phyloP scores from a whole-genome alignment of 1,284 basidiomycete genomes.

The Pseudozyma sp. region DNA sequence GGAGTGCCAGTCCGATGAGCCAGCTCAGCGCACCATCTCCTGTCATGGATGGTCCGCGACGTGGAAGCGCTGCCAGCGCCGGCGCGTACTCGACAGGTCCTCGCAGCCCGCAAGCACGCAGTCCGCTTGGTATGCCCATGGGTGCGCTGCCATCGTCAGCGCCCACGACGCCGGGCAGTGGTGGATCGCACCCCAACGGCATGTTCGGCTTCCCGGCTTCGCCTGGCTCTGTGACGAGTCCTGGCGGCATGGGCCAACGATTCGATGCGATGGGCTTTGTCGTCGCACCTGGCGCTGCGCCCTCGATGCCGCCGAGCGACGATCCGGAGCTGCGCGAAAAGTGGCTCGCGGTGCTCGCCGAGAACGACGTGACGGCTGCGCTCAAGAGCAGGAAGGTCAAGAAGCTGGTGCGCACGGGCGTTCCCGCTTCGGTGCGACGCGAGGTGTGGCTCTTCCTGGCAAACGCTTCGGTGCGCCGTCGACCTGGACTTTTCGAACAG shows the following conservation, averaged over 20 bases:
- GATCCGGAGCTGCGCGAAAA: slow-evolving; percentile 80
- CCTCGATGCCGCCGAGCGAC: slow-evolving; percentile 68
- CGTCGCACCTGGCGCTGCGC: slow-evolving; percentile 32
- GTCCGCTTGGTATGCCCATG: slow-evolving; percentile 30
- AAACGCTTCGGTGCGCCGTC: slow-evolving; percentile 51
- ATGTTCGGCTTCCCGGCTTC: slow-evolving; percentile 12
- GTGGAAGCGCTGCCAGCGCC: slow-evolving; percentile 29
- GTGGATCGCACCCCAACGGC: slow-evolving; percentile 12
- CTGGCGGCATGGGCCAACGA: slow-evolving; percentile 10
- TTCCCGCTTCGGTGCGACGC: slow-evolving; percentile 73
- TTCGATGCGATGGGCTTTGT: slow-evolving; percentile 59
- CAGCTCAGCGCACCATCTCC: slow-evolving; percentile 37
- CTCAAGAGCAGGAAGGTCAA: slow-evolving; percentile 85
- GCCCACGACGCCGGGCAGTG: slow-evolving; percentile 20
- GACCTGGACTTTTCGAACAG: slow-evolving; percentile 62
- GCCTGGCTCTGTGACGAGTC: slow-evolving; percentile 19
- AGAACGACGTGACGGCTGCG: slow-evolving; percentile 76
- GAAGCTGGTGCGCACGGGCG: slow-evolving; percentile 80
- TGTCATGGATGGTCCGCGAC: slow-evolving; percentile 18
- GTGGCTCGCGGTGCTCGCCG: slow-evolving; percentile 79
- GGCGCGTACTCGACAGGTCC: slow-evolving; percentile 27
- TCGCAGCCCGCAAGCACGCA: slow-evolving; percentile 32
- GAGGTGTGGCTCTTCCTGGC: slow-evolving; percentile 66
- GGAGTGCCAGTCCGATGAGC: slow-evolving; percentile 41
- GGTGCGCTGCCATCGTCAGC: slow-evolving; percentile 14